phyloP scores from a whole-genome alignment of 768 basidiomycete species.

The Trametes gibbosa region DNA sequence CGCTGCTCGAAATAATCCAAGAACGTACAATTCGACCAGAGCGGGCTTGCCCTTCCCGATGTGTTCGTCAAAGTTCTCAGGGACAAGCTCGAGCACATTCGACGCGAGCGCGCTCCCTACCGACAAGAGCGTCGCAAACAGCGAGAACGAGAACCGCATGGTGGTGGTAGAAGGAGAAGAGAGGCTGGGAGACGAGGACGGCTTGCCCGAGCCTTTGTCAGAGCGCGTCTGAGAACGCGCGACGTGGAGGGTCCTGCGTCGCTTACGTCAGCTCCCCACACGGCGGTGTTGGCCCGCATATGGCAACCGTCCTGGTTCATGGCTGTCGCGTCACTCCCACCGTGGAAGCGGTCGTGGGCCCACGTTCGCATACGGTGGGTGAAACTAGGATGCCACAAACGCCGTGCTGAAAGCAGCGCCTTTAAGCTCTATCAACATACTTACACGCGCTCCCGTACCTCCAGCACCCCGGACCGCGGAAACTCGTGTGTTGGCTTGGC shows the following conservation, averaged over 20 bases:
- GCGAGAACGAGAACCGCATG: slow-evolving; percentile 59
- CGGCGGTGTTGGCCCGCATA: not conserved
- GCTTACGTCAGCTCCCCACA: slow-evolving; percentile 10
- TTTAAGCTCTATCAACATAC: too few relatives aligned
- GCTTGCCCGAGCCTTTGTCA: slow-evolving; percentile 15
- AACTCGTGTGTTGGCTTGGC: too few relatives aligned
- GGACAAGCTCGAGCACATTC: slow-evolving; percentile 78
- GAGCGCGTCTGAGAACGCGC: slow-evolving; percentile 18
- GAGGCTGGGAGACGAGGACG: not conserved
- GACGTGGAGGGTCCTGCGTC: slow-evolving; percentile 15
- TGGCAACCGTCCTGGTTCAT: slow-evolving; percentile 1
- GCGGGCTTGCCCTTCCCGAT: slow-evolving; percentile 81
- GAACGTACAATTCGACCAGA: slow-evolving; percentile 85
- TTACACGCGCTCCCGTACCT: too few relatives aligned
- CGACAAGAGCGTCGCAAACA: slow-evolving; percentile 52
- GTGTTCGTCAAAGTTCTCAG: slow-evolving; percentile 70
- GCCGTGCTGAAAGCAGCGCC: not conserved
- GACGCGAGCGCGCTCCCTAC: slow-evolving; percentile 62
- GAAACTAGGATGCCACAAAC: not conserved
- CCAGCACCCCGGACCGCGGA: too few relatives aligned
- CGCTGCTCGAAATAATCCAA: not conserved
- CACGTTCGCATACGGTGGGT: not conserved
- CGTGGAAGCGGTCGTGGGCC: not conserved
- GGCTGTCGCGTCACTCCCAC: slow-evolving; percentile 1
- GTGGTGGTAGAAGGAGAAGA: slow-evolving; percentile 12